Percentiles rank a stretch among this genome's conserved stretches.
Evolutionary conservation across 192 early-diverging fungal genomes (phyloP).

Genomic region (Allomyces arbusculus): DNA sequence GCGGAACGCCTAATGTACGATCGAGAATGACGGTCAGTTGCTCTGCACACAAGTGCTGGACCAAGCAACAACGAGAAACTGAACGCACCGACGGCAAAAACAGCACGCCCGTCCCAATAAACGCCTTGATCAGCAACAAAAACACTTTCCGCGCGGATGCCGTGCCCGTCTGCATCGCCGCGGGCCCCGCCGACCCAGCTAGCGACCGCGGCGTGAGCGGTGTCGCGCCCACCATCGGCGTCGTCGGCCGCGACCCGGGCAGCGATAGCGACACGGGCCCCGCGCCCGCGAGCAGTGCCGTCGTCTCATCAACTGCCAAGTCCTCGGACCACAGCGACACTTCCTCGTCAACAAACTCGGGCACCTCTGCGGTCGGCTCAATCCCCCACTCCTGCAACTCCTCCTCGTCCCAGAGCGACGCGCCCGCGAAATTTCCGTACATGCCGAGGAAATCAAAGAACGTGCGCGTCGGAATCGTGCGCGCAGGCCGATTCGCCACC

Average conservation of each 20-base stretch:
- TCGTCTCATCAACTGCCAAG: neutral
- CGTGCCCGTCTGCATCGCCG: constrained; percentile 6
- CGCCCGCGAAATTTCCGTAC: neutral
- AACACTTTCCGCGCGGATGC: constrained; percentile 14
- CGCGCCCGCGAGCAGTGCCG: neutral
- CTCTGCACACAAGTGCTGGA: neutral
- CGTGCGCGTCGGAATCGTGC: constrained; percentile 2
- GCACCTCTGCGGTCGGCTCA: neutral
- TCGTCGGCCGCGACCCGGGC: neutral
- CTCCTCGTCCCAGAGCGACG: neutral
- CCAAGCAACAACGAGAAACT: neutral
- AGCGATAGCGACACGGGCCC: neutral
- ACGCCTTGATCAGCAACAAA: constrained; percentile 24
- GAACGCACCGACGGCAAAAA: constrained; percentile 14
- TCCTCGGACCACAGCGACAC: neutral
- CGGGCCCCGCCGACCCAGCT: neutral
- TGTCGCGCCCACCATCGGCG: too few species aligned
- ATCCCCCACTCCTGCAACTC: neutral
- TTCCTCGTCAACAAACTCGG: neutral
- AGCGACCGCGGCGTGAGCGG: neutral
- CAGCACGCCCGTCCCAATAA: constrained; percentile 27
- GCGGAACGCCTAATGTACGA: constrained; percentile 19
- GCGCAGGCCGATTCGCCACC: neutral
- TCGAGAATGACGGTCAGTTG: neutral
- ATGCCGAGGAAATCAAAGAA: constrained; percentile 6